These are phyloP conservation scores for Russula dissimulans DNA, from an alignment of 768 basidiomycete genomes.

Conservation along the genomic window DNA sequence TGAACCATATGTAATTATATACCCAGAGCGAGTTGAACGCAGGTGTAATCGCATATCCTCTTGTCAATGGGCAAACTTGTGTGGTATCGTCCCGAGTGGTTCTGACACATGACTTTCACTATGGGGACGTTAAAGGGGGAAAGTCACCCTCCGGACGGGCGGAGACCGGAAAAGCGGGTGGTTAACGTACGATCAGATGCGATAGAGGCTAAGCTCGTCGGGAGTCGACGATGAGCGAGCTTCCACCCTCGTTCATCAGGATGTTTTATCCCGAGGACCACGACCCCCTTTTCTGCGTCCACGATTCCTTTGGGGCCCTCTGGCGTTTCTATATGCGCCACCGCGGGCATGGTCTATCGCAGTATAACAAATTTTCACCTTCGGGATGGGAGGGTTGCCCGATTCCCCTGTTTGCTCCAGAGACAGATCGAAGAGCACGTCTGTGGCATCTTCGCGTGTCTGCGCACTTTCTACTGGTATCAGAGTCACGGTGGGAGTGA, in stretches of 20 bases:
- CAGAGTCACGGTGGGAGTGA: background rate
- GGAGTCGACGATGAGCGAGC: too few species aligned
- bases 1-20: too few species aligned
- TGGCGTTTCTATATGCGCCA: background rate
- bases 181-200: background rate
- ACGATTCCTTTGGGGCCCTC: background rate
- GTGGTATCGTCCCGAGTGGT: too few species aligned
- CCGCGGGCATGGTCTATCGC: background rate
- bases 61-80: too few species aligned
- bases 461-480: background rate
- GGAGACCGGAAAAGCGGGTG: too few species aligned
- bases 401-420: background rate
- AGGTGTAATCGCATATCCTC: too few species aligned
- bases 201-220: background rate
- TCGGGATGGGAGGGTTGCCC: background rate
- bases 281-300: background rate
- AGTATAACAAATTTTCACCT: constrained; percentile 2
- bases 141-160: too few species aligned
- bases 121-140: too few species aligned
- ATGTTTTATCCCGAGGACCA: background rate
- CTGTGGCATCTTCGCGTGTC: constrained; percentile 7
- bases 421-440: background rate
- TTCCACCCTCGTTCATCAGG: background rate
- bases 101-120: too few species aligned
- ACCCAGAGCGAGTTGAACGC: too few species aligned